Evolutionary conservation across 108 stramenopile genomes (phyloP).

Genomic region (Nitzschia inconspicua): DNA sequence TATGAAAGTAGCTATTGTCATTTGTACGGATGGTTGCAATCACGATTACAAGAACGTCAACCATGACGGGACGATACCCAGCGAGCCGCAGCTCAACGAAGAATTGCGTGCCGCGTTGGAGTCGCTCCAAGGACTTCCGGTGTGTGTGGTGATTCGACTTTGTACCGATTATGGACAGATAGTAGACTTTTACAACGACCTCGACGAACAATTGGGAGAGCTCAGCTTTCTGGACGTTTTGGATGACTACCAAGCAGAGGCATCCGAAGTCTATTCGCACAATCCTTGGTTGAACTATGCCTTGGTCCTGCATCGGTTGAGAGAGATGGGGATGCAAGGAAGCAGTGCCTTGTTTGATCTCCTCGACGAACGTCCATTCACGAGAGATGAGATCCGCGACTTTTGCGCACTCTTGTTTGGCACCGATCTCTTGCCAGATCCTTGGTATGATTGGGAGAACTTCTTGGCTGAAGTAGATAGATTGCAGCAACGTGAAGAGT

Average conservation of each 20-base stretch:
- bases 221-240: slow-evolving; percentile 75
- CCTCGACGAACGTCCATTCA: slow-evolving; percentile 69
- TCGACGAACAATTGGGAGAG: slow-evolving; percentile 44
- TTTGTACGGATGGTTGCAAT: slow-evolving; percentile 10
- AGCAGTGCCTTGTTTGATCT: slow-evolving; percentile 55
- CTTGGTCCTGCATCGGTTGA: slow-evolving; percentile 54
- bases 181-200: slow-evolving; percentile 62
- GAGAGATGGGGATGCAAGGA: slow-evolving; percentile 66
- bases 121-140: slow-evolving; percentile 63
- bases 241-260: slow-evolving; percentile 77
- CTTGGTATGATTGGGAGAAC: slow-evolving; percentile 26
- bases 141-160: slow-evolving; percentile 70
- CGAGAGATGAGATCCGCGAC: slow-evolving; percentile 52
- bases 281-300: slow-evolving; percentile 79
- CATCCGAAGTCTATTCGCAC: slow-evolving; percentile 53
- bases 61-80: neutral
- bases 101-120: slow-evolving; percentile 41
- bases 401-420: slow-evolving; percentile 76
- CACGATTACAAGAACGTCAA: neutral
- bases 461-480: slow-evolving; percentile 34
- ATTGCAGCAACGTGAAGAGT: slow-evolving; percentile 24
- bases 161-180: slow-evolving; percentile 77
- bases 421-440: slow-evolving; percentile 34
- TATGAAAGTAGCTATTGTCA: slow-evolving; percentile 8
- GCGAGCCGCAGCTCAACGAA: neutral